Percentiles rank a stretch among this genome's conserved stretches.
Evolutionary conservation across 169 alveolate genomes (phyloP).

Genomic region (Babesia gibsoni): DNA sequence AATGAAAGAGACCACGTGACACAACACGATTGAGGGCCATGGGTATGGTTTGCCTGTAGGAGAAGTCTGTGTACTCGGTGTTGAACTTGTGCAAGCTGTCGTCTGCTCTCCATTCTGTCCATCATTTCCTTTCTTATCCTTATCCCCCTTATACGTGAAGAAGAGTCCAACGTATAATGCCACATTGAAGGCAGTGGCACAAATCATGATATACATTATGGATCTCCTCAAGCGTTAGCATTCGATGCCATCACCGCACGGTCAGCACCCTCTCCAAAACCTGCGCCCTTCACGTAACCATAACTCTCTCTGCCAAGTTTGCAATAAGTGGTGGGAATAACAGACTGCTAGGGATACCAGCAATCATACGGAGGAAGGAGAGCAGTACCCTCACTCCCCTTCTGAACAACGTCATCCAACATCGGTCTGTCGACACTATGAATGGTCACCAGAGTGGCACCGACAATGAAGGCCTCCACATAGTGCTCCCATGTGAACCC

Average conservation of each 20-base stretch:
- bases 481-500: conserved; percentile 47
- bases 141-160: conserved; percentile 26
- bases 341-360: conserved; percentile 83
- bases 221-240: conserved; percentile 16
- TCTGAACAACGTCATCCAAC: conserved; percentile 85
- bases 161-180: conserved; percentile 11
- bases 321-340: conserved; percentile 88
- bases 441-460: conserved; percentile 86
- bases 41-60: too few species aligned
- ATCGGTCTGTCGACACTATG: conserved; percentile 88
- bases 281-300: conserved; percentile 46
- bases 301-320: conserved; percentile 78
- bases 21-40: neutral
- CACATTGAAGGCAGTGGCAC: conserved; percentile 2
- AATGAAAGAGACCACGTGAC: conserved; percentile 5
- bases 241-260: neutral
- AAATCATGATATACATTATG: conserved; percentile 1
- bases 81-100: too few species aligned
- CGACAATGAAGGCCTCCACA: conserved; percentile 74
- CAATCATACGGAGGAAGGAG: conserved; percentile 80
- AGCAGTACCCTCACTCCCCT: conserved; percentile 85
- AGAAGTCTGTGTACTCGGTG: too few species aligned
- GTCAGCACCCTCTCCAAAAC: neutral
- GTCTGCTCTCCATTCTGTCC: too few species aligned
- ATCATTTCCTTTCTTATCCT: too few species aligned